phyloP scores from a whole-genome alignment of 345 rosid species.

The Lagerstroemia speciosa region DNA sequence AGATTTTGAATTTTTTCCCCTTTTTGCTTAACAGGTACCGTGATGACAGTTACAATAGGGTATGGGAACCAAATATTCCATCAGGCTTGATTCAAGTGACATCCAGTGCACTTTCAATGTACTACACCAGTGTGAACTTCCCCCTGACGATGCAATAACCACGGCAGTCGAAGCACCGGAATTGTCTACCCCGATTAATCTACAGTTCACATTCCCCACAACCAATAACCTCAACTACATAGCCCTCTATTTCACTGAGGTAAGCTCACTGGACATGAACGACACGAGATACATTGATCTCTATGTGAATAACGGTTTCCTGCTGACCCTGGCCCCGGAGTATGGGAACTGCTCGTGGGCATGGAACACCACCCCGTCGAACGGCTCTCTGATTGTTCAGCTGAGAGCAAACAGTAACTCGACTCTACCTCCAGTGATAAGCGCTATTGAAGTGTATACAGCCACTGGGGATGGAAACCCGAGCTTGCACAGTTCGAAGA shows the following conservation, averaged over 20 bases:
- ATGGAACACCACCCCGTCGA: neutral
- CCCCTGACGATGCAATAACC: slow-evolving; percentile 1
- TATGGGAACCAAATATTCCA: slow-evolving; percentile 6
- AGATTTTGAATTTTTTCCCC: neutral
- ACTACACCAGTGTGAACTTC: neutral
- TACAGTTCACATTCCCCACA: neutral
- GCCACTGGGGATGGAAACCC: slow-evolving; percentile 7
- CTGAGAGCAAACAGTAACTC: slow-evolving; percentile 4
- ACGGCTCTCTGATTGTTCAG: neutral
- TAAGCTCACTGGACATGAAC: neutral
- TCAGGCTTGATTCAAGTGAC: neutral
- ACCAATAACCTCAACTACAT: neutral
- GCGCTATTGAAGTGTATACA: slow-evolving; percentile 10
- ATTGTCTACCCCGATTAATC: slow-evolving; percentile 5
- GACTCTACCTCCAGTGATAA: slow-evolving; percentile 6
- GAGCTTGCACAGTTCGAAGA: neutral
- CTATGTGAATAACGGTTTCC: neutral
- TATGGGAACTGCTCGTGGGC: neutral
- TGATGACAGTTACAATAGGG: slow-evolving; percentile 3
- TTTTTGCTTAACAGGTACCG: slow-evolving; percentile 1
- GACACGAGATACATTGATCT: slow-evolving; percentile 3
- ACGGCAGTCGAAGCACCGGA: slow-evolving; percentile 10
- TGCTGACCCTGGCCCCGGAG: neutral
- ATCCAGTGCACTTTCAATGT: neutral
- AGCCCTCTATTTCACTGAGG: slow-evolving; percentile 3